Base-by-base conservation (phyloP, 225 moss, liverwort and hornwort genomes). In the Pleurozium schreberi region DNA sequence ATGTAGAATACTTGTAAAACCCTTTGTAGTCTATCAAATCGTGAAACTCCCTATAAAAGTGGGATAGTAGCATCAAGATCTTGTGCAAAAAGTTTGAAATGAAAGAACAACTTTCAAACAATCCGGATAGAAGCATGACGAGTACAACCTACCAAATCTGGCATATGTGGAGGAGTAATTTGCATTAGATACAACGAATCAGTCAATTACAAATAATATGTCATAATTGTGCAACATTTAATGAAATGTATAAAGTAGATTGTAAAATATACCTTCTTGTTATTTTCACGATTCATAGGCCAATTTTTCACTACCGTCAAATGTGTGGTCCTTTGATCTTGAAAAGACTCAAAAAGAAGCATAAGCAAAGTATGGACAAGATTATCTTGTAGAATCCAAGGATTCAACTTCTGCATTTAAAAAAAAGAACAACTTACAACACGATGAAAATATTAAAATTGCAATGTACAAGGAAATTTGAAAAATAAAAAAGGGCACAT, bases 351-450 rank as follows among this genome's bases (percentile, higher is more conserved):
- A 71, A 15, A 5, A 5, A 27, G 1, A 26, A 0, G 1, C 4
- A 8, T 3, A 4, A 71, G 8, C 0, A 5, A 9, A 43, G 27
- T 16, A 43, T 71, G 5, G 0, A 17, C 0, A 3, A 1, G 5
- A 43, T 27, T 45, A 5, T 73, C 30, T 3, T 45, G 0, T 30
- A 6, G 18, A 73, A 73, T 73, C 45, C 18, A 73, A 28, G 30
- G 73, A 73, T 73, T 45, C 26, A 73, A 73, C 27, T 45, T 45
- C 1, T 45, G 1, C 26, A 45, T 30, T 17, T 14, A 0, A 28
- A 14, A 45, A 28, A 73, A 14, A 14, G 0, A 36, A 5, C 17
- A 14, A 40, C 25, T 23, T 15, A 5, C 3, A 17, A 71, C 3
- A 8, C 9, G 0, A 10, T 16, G 8, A 45, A 0, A 71, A 43